A percentile compares a stretch with the other conserved stretches of the same genome.
phyloP scores from a whole-genome alignment of 2,329 filamentous ascomycete species.

The Epichloe sibirici region DNA sequence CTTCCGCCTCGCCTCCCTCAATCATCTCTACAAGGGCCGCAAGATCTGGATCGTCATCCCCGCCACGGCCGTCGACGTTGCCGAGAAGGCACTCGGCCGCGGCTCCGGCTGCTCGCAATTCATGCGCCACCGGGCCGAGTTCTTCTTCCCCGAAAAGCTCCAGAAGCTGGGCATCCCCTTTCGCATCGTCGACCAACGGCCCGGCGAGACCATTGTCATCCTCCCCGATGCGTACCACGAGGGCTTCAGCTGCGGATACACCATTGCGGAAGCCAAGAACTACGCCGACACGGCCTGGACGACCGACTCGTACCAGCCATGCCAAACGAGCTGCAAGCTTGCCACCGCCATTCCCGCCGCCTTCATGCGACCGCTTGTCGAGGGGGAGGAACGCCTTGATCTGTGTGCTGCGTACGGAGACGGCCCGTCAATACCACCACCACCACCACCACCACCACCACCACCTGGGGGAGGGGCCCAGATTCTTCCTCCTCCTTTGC shows the following conservation, averaged over 20 bases:
- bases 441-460: too few relatives aligned
- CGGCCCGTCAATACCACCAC: too few relatives aligned
- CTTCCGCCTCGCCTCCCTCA: slow-evolving; percentile 25
- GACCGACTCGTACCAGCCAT: slow-evolving; percentile 23
- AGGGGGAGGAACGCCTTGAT: slow-evolving; percentile 22
- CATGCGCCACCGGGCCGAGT: slow-evolving; percentile 29
- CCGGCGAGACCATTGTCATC: slow-evolving; percentile 28
- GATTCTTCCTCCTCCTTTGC: too few relatives aligned
- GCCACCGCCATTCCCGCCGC: slow-evolving; percentile 24
- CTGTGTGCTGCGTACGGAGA: slow-evolving; percentile 18
- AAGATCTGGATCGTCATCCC: slow-evolving; percentile 29
- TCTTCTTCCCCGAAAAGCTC: slow-evolving; percentile 28
- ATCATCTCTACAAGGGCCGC: slow-evolving; percentile 27
- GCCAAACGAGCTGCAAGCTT: slow-evolving; percentile 20
- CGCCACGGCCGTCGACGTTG: slow-evolving; percentile 22
- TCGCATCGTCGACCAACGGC: slow-evolving; percentile 25
- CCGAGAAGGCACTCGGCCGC: slow-evolving; percentile 22
- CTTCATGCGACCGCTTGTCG: slow-evolving; percentile 18
- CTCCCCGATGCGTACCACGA: slow-evolving; percentile 28
- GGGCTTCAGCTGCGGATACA: slow-evolving; percentile 29
- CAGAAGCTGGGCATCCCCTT: slow-evolving; percentile 25
- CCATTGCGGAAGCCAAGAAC: slow-evolving; percentile 28
- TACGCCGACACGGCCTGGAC: slow-evolving; percentile 26
- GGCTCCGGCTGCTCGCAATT: slow-evolving; percentile 25
- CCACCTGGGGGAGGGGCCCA: too few relatives aligned